phyloP scores from a whole-genome alignment of 179 eudicot genomes.

The Amaranthus tricolor region DNA sequence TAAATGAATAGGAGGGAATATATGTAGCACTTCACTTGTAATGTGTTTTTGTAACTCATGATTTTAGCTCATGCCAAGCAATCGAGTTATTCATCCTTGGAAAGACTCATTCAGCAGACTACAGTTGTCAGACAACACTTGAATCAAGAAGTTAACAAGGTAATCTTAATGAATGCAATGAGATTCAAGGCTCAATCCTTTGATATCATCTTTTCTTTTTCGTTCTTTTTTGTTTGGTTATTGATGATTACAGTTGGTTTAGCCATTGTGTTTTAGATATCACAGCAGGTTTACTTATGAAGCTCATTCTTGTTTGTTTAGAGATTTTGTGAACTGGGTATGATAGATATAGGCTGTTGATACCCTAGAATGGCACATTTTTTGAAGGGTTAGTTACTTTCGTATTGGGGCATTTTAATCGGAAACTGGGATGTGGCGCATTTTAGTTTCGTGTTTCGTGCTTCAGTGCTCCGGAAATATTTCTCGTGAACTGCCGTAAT shows the following conservation, averaged over 20 bases:
- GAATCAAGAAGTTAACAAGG: conserved; percentile 47
- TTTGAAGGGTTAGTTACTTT: too few species aligned
- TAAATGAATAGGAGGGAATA: too few species aligned
- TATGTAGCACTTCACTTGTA: neutral
- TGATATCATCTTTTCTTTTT: neutral
- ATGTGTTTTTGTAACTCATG: conserved; percentile 6
- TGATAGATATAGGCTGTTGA: neutral
- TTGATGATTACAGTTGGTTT: neutral
- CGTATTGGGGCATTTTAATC: too few species aligned
- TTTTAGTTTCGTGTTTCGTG: neutral
- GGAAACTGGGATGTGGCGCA: too few species aligned
- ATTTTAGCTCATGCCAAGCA: conserved; percentile 53
- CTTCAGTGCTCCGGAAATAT: neutral
- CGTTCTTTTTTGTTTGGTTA: neutral
- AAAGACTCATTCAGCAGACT: conserved; percentile 75
- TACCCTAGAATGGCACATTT: neutral
- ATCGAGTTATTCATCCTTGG: conserved; percentile 74
- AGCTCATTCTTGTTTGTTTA: neutral
- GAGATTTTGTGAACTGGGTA: neutral
- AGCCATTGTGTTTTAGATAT: neutral
- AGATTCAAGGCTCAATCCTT: neutral
- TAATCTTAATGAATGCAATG: neutral
- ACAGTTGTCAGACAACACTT: conserved; percentile 67
- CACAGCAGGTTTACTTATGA: neutral
- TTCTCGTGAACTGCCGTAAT: neutral